These are phyloP conservation scores for Penicillium crustosum DNA, from an alignment of 2,329 filamentous ascomycete genomes.

Conservation along the genomic window DNA sequence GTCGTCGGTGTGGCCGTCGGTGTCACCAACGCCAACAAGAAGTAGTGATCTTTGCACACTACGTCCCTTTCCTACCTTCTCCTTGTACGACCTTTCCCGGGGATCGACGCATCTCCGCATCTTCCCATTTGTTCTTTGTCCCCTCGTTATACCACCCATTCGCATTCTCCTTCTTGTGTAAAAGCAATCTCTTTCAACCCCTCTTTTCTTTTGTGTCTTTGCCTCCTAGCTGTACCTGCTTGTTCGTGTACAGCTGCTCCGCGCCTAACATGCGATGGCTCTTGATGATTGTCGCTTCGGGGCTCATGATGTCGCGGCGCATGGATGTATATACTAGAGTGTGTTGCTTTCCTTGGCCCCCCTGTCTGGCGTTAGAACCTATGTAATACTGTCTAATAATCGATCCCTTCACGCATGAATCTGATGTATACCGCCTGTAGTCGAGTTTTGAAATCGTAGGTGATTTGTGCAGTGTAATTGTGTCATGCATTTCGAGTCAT, in stretches of 20 bases:
- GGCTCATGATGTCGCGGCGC: conserved; percentile 1
- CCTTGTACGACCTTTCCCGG: conserved; percentile 19
- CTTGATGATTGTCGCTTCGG: conserved; percentile 18
- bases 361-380: conserved; percentile 32
- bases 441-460: background rate
- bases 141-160: conserved; percentile 28
- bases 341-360: conserved; percentile 22
- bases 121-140: conserved; percentile 12
- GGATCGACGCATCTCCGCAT: conserved; percentile 6
- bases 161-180: conserved; percentile 29
- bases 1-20: conserved; percentile 53
- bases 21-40: conserved; percentile 39
- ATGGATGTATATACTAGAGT: conserved; percentile 27
- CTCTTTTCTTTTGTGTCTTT: conserved; percentile 18
- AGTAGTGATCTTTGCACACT: conserved; percentile 1
- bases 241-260: conserved; percentile 21
- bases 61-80: background rate
- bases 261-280: conserved; percentile 9
- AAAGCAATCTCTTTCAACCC: conserved; percentile 23
- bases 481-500: background rate
- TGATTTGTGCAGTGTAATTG: background rate
- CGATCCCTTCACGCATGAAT: conserved; percentile 18
- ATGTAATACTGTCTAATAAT: conserved; percentile 37
- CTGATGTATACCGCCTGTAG: background rate
- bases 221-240: conserved; percentile 14